Evolutionary conservation across 2,329 filamentous ascomycete genomes (phyloP), one percentile per base, ranked within the genome.

Genomic region (Westerdykella sp.): DNA sequence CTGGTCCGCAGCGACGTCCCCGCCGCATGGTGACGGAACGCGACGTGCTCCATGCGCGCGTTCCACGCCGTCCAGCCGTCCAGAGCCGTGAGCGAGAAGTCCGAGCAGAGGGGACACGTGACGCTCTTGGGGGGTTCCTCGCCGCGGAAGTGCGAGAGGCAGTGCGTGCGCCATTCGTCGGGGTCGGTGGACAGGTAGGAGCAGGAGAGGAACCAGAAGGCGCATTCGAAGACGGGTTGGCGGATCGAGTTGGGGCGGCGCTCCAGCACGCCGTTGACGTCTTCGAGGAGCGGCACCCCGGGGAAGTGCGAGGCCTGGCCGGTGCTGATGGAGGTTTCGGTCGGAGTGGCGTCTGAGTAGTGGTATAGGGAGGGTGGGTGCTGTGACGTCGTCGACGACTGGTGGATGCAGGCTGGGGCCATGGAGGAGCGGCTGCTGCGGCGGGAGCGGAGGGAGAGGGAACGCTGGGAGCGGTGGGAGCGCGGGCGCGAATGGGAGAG

Each of bases 171-270:
- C 63, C 63, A 67, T 14, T 63, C 55, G 2, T 56, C 50, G 21
- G 37, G 22, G 46, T 54, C 42, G 31, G 21, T 14, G 1, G 53
- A 55, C 22, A 55, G 37, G 51, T 57, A 59, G 5, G 12, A 14
- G 48, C 63, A 67, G 41, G 44, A 50, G 6, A 67, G 50, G 48
- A 65, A 67, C 59, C 55, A 57, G 45, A 67, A 66, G 2, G 53
- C 49, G 41, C 63, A 67, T 37, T 64, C 59, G 40, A 54, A 63
- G 1, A 51, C 30, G 5, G 60, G 54, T 5, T 32, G 14, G 9
- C 32, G 39, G 23, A 40, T 14, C 21, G 46, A 41, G 7, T 44
- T 40, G 16, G 25, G 39, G 12, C 47, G 55, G 12, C 47, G 43
- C 14, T 56, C 51, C 14, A 64, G 48, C 5, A 64, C 54, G 34